These are phyloP conservation scores for Ascoidea asiatica DNA, from an alignment of 805 yeast genomes.

Conservation along the genomic window DNA sequence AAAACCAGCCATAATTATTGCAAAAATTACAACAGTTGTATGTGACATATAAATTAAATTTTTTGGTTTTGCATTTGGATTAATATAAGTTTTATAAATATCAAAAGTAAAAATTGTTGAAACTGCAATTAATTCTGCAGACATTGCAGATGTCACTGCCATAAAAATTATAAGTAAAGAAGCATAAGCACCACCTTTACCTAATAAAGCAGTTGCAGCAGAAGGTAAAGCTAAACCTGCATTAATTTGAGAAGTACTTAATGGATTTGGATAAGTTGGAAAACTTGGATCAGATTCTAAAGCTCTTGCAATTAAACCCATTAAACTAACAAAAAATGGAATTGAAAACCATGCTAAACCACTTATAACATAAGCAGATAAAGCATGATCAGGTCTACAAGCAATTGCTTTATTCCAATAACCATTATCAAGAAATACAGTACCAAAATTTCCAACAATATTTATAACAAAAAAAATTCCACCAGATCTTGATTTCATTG, in stretches of 20 bases:
- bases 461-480: conserved; percentile 85
- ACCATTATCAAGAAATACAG: conserved; percentile 77
- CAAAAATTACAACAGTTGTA: conserved; percentile 44
- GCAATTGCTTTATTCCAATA: conserved; percentile 87
- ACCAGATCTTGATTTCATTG: conserved; percentile 76
- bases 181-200: conserved; percentile 82
- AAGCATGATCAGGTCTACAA: conserved; percentile 68
- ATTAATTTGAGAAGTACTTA: conserved; percentile 55
- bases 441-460: conserved; percentile 81
- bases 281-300: conserved; percentile 56
- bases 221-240: conserved; percentile 65
- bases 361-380: conserved; percentile 81
- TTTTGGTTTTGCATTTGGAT: conserved; percentile 69
- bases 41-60: conserved; percentile 60
- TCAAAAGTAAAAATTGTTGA: conserved; percentile 81
- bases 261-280: conserved; percentile 65
- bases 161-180: conserved; percentile 68
- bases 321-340: conserved; percentile 73
- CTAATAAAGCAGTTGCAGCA: conserved; percentile 72
- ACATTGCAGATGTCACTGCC: conserved; percentile 89
- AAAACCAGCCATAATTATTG: conserved; percentile 64
- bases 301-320: conserved; percentile 77
- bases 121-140: conserved; percentile 82
- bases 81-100: conserved; percentile 65
- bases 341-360: conserved; percentile 89